Evolutionary conservation across 2,329 filamentous ascomycete species (phyloP).

Genomic region (Niveomyces coronatus): DNA sequence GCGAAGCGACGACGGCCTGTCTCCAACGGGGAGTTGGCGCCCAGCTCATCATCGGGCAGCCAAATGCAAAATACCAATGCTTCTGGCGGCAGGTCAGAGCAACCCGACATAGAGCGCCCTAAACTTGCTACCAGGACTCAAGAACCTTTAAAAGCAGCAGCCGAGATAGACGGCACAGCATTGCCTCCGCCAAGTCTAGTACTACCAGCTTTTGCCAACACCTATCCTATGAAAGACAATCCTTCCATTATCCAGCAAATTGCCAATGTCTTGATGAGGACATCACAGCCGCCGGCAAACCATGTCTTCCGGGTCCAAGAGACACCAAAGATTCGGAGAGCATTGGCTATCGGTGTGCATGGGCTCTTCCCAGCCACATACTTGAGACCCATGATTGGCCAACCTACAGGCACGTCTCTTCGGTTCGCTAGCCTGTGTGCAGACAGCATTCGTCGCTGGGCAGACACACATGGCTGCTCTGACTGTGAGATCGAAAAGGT

Average conservation of each 20-base stretch:
- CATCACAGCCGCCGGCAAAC: conserved; percentile 45
- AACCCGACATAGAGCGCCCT: conserved; percentile 12
- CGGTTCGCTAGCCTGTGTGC: conserved; percentile 84
- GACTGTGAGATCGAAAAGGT: conserved; percentile 86
- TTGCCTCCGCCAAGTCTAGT: conserved; percentile 50
- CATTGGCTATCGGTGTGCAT: conserved; percentile 87
- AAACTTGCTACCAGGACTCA: conserved; percentile 13
- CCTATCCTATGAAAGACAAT: conserved; percentile 56
- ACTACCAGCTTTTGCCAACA: conserved; percentile 58
- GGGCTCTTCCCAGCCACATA: conserved; percentile 85
- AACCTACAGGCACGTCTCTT: conserved; percentile 90
- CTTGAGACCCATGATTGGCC: conserved; percentile 82
- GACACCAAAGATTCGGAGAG: conserved; percentile 65
- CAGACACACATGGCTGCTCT: conserved; percentile 58
- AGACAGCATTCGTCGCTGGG: conserved; percentile 74
- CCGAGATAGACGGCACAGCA: conserved; percentile 33
- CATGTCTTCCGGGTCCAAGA: conserved; percentile 66
- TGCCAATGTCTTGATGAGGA: conserved; percentile 44
- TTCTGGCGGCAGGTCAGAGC: conserved; percentile 10
- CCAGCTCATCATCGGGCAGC: conserved; percentile 21
- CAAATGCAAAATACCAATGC: conserved; percentile 15
- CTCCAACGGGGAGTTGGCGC: conserved; percentile 36
- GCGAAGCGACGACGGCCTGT: conserved; percentile 36
- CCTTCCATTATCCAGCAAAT: conserved; percentile 63
- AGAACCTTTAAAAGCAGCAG: conserved; percentile 19